These are phyloP conservation scores for Colletotrichum magnum DNA, from an alignment of 2,329 filamentous ascomycete species.

Conservation along the genomic window DNA sequence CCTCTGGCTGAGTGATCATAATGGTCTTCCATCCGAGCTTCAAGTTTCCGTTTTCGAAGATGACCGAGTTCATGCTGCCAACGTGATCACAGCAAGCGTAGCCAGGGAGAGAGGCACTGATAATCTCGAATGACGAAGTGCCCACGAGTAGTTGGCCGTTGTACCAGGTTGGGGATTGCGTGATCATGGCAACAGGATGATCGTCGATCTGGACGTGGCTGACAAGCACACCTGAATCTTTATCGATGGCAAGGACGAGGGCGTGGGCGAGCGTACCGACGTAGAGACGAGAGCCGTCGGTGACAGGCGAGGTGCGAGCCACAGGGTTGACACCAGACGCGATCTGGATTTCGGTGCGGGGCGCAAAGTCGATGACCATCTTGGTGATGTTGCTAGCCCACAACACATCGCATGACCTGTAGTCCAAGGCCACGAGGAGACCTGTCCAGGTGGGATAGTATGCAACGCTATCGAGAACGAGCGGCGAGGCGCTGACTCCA, in stretches of 20 bases:
- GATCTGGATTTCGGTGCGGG: constrained; percentile 12
- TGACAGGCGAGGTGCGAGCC: constrained; percentile 18
- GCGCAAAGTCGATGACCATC: constrained; percentile 42
- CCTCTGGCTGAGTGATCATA: not conserved
- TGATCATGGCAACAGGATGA: not conserved
- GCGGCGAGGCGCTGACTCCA: constrained; percentile 29
- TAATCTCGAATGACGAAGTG: not conserved
- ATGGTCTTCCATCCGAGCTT: not conserved
- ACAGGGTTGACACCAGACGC: not conserved
- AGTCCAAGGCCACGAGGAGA: constrained; percentile 50
- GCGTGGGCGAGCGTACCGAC: not conserved
- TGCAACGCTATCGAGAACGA: constrained; percentile 35
- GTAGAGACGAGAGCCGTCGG: not conserved
- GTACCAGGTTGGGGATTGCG: not conserved
- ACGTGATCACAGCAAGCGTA: not conserved
- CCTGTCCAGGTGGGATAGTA: constrained; percentile 52
- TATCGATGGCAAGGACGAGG: constrained; percentile 9
- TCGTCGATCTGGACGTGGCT: not conserved
- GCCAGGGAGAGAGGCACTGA: not conserved
- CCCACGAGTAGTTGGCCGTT: not conserved
- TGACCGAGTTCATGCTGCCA: constrained; percentile 8
- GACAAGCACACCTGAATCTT: not conserved
- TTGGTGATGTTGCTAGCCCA: constrained; percentile 49
- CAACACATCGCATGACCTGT: constrained; percentile 42
- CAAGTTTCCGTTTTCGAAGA: not conserved